Evolutionary conservation across 192 early-diverging fungal genomes (phyloP), one percentile per base, ranked within the genome.

Genomic region (Coemansia sp.): DNA sequence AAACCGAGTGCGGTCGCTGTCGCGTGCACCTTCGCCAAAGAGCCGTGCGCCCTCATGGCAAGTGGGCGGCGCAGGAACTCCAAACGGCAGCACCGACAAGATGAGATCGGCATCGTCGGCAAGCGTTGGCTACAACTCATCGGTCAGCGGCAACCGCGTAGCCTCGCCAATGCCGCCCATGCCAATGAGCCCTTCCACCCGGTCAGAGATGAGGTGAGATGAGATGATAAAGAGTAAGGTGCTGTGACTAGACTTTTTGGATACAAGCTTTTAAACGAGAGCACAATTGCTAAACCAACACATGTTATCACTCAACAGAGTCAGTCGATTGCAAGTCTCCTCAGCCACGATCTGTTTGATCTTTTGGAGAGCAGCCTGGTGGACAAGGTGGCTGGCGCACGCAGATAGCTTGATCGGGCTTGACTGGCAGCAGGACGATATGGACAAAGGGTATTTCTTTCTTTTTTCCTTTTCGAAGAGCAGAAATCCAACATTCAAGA

Each of bases 31-130:
- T 15, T 80, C 77, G 71, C 77, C 77, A 9, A 57, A 57, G 44
- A 60, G 77, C 61, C 67, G 72, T 47, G 70, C 72, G 29, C 19
- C 67, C 20, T 80, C 77, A 34, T 74, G 72, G 72, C 76, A 73
- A 52, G 61, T 55, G 10, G 33, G 54, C 36, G 54, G 41, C 65
- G 50, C 23, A 8, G 45, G 45, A 22, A 23, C 4, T 17, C 11
- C 17, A 2, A 53, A 15, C 50, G 31, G 50, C 28, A 14, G 31
- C 30, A 53, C 3, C 33, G 61, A 63, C 45, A 70, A 62, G 50
- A 61, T 65, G 65, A 61, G 69, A 9, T 78, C 75, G 33, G 48
- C 69, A 30, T 72, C 75, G 22, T 57, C 70, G 11, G 65, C 75
- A 10, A 78, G 75, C 59, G 42, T 78, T 19, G 75, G 75, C 1